Evolutionary conservation across 163 green algal genomes (phyloP).

Genomic region (Chlamydomonas reinhardtii): DNA sequence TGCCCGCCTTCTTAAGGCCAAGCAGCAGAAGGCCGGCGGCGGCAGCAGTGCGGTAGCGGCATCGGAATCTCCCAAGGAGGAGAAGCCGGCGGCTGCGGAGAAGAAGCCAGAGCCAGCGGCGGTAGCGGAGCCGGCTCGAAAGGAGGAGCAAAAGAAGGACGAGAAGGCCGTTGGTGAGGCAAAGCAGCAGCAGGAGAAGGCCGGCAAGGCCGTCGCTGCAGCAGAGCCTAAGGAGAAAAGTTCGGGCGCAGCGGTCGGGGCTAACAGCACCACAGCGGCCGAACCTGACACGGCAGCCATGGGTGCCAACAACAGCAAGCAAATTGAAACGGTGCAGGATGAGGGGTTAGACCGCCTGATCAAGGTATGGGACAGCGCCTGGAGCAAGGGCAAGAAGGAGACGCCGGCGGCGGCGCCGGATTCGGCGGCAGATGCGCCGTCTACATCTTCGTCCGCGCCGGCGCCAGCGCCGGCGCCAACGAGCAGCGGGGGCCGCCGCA

Average conservation of each 20-base stretch:
- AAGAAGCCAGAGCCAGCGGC: too few relatives aligned
- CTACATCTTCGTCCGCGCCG: background rate
- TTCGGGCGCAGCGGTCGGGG: too few relatives aligned
- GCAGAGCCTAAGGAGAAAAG: background rate
- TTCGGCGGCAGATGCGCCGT: background rate
- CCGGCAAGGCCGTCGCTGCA: background rate
- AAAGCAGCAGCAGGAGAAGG: background rate
- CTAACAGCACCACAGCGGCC: background rate
- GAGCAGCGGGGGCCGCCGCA: background rate
- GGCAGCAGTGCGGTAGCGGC: too few relatives aligned
- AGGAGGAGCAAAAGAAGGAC: background rate
- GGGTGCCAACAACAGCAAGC: slow-evolving; percentile 4
- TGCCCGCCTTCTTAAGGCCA: background rate
- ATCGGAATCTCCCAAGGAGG: too few relatives aligned
- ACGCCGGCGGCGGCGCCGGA: background rate
- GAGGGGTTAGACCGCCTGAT: slow-evolving; percentile 2
- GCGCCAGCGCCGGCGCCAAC: background rate
- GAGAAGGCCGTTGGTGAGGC: background rate
- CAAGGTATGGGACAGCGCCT: slow-evolving; percentile 6
- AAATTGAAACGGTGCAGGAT: background rate
- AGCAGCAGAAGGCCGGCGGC: background rate
- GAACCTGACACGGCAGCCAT: background rate
- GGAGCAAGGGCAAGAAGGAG: slow-evolving; percentile 9
- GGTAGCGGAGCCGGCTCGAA: too few relatives aligned
- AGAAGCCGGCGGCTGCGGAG: too few relatives aligned